These are phyloP conservation scores for Ballota nigra DNA, from an alignment of 257 asterid genomes.

Conservation along the genomic window DNA sequence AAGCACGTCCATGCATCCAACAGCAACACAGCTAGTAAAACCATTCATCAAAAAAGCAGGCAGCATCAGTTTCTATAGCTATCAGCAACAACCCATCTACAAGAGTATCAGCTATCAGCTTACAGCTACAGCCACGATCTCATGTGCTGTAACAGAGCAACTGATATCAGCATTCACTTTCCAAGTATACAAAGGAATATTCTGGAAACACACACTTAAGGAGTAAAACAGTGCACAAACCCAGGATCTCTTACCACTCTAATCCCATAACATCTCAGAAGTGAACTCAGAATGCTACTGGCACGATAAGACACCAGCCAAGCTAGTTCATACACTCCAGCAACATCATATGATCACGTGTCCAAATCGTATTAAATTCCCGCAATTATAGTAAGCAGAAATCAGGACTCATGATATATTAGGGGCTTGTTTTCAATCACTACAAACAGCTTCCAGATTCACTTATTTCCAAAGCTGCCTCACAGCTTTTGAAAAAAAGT, in stretches of 20 bases:
- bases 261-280: not conserved
- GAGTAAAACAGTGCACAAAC: not conserved
- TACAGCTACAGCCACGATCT: constrained; percentile 50
- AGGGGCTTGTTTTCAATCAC: too few relatives aligned
- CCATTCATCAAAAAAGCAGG: constrained; percentile 38
- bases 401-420: constrained; percentile 10
- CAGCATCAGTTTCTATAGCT: constrained; percentile 41
- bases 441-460: too few relatives aligned
- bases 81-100: constrained; percentile 53
- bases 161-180: constrained; percentile 34
- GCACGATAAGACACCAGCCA: constrained; percentile 36
- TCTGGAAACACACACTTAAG: not conserved
- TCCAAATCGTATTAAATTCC: constrained; percentile 20
- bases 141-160: constrained; percentile 47
- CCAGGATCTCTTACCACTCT: constrained; percentile 19
- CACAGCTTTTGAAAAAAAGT: too few relatives aligned
- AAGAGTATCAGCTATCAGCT: constrained; percentile 33
- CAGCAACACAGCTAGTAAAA: constrained; percentile 51
- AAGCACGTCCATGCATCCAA: constrained; percentile 25
- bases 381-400: constrained; percentile 16
- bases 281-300: constrained; percentile 15
- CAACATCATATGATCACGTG: constrained; percentile 36
- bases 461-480: too few relatives aligned
- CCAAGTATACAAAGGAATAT: not conserved
- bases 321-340: constrained; percentile 13